phyloP scores from a whole-genome alignment of 108 stramenopile species.

The Cyclotella choctawhatcheeana region DNA sequence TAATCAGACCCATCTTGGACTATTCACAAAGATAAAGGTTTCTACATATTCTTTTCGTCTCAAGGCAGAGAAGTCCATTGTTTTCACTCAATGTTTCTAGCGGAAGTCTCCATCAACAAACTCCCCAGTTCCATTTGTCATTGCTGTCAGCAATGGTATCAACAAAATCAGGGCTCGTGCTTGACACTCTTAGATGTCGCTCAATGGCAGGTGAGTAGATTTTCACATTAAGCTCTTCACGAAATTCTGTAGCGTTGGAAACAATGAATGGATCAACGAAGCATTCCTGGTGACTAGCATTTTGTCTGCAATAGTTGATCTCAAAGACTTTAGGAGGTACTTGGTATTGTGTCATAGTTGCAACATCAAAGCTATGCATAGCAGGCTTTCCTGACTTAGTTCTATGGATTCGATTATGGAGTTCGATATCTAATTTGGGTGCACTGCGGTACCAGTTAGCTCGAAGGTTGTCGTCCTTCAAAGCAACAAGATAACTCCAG shows the following conservation, averaged over 20 bases:
- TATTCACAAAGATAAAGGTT: no score
- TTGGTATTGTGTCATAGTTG: conserved; percentile 37
- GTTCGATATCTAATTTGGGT: conserved; percentile 24
- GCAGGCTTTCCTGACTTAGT: conserved; percentile 34
- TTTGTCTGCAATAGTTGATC: conserved; percentile 23
- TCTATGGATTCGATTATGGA: conserved; percentile 23
- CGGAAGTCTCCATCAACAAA: no score
- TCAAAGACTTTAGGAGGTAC: conserved; percentile 28
- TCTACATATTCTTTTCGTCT: no score
- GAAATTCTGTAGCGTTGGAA: not conserved
- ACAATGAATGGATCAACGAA: not conserved
- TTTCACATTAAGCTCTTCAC: not conserved
- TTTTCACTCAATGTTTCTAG: no score
- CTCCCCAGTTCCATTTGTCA: no score
- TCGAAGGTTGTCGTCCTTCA: conserved; percentile 27
- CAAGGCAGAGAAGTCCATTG: no score
- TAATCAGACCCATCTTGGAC: no score
- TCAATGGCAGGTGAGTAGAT: conserved; percentile 14
- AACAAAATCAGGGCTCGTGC: no score
- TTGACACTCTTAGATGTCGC: conserved; percentile 36
- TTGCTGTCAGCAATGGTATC: no score
- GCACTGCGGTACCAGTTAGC: conserved; percentile 33
- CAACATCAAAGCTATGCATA: conserved; percentile 28
- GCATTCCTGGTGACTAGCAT: not conserved
- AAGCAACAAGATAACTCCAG: conserved; percentile 42